Conservation (phyloP, 1,284 basidiomycete genomes). For the Coniferiporia weirii region DNA sequence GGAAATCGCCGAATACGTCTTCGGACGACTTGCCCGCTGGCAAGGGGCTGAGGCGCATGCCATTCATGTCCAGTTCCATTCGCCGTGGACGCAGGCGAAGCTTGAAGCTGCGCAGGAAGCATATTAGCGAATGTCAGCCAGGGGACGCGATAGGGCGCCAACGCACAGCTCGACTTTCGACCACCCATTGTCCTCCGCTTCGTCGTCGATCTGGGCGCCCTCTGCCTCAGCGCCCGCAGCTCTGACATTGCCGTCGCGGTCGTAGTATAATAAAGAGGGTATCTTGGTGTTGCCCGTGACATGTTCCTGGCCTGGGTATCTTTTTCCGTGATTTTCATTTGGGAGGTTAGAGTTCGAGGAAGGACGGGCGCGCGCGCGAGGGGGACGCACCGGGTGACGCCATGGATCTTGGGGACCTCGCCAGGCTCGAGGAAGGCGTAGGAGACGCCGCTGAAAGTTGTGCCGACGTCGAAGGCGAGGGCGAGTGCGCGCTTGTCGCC, state of each 20-base stretch:
- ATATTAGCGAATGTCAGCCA: too few relatives aligned
- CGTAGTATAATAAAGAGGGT: slow-evolving; percentile 69
- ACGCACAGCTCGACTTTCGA: slow-evolving; percentile 66
- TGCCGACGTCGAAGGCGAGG: slow-evolving; percentile 70
- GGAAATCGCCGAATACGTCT: slow-evolving; percentile 72
- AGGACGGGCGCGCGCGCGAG: background rate
- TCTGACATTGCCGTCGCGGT: slow-evolving; percentile 53
- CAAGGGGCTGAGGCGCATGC: slow-evolving; percentile 63
- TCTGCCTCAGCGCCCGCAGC: slow-evolving; percentile 74
- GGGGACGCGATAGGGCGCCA: background rate
- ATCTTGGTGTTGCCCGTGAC: slow-evolving; percentile 80
- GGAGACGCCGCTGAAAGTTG: slow-evolving; percentile 71
- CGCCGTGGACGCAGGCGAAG: slow-evolving; percentile 66
- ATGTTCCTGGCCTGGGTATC: slow-evolving; percentile 77
- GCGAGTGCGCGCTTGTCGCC: slow-evolving; percentile 60
- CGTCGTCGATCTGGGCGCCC: slow-evolving; percentile 44
- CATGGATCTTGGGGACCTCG: slow-evolving; percentile 67
- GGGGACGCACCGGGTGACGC: slow-evolving; percentile 55
- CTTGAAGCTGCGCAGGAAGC: slow-evolving; percentile 52
- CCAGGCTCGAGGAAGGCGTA: slow-evolving; percentile 72
- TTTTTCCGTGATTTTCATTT: slow-evolving; percentile 24
- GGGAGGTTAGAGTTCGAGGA: background rate
- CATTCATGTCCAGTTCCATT: slow-evolving; percentile 76
- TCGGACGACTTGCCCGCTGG: slow-evolving; percentile 62
- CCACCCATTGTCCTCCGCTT: slow-evolving; percentile 72